phyloP scores from a whole-genome alignment of 2,329 filamentous ascomycete species.

The Akanthomyces muscarius region DNA sequence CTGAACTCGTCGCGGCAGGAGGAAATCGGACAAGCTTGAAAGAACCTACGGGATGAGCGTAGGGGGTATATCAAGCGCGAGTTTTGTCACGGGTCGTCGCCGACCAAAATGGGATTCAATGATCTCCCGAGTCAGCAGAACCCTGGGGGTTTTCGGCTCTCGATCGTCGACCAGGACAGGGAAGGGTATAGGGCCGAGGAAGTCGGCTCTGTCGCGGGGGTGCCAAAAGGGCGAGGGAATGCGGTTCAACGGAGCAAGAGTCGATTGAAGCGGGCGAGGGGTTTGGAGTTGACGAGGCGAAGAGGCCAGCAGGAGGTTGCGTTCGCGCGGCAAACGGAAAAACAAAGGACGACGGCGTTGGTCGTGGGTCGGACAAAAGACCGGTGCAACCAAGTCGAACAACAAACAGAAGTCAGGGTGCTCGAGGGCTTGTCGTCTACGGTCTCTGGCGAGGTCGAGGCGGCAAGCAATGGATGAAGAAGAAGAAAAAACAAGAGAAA shows the following conservation, averaged over 20 bases:
- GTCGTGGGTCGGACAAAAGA: slow-evolving; percentile 1
- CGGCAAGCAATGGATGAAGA: background rate
- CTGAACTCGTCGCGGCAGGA: slow-evolving; percentile 22
- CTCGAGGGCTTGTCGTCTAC: background rate
- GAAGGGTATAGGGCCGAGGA: background rate
- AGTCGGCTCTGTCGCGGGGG: slow-evolving; percentile 5
- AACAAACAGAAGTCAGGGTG: slow-evolving; percentile 6
- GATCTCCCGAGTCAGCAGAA: slow-evolving; percentile 19
- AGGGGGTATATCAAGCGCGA: slow-evolving; percentile 2
- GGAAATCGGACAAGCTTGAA: slow-evolving; percentile 20
- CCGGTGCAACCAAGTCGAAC: slow-evolving; percentile 8
- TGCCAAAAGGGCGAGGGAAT: background rate
- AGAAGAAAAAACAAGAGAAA: background rate
- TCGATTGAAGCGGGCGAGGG: background rate
- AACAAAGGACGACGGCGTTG: slow-evolving; percentile 5
- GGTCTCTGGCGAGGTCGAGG: background rate
- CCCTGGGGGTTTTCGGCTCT: slow-evolving; percentile 16
- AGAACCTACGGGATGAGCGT: slow-evolving; percentile 8
- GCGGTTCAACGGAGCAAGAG: background rate
- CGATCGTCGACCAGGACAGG: slow-evolving; percentile 19
- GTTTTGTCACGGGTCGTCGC: slow-evolving; percentile 10
- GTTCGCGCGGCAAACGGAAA: slow-evolving; percentile 13
- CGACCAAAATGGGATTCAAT: slow-evolving; percentile 15
- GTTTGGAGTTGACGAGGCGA: background rate
- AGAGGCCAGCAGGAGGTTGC: background rate